Conservation (phyloP, 202 grass and related monocot species). For the Cymbopogon flexuosus region DNA sequence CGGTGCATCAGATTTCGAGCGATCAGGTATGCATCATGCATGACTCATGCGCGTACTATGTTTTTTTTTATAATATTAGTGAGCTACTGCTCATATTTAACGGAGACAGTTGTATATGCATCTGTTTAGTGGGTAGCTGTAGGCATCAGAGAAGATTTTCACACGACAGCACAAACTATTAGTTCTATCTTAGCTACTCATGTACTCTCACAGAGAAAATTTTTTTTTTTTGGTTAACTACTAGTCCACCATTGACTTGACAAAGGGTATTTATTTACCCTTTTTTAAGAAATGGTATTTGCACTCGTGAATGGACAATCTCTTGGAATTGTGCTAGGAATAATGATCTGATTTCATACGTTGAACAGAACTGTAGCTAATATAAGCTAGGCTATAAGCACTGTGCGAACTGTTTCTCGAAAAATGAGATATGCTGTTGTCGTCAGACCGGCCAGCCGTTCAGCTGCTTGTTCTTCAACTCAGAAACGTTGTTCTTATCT, state of each 20-base stretch:
- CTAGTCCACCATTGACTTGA: neutral
- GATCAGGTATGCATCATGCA: conserved; percentile 24
- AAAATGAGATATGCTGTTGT: neutral
- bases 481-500: neutral
- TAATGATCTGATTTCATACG: neutral
- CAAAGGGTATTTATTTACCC: too few species aligned
- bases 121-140: conserved; percentile 32
- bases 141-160: conserved; percentile 27
- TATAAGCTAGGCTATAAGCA: too few species aligned
- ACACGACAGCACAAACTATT: neutral
- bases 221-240: neutral
- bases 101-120: conserved; percentile 7
- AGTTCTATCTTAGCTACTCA: neutral
- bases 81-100: neutral
- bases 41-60: neutral
- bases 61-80: neutral
- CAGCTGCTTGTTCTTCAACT: neutral
- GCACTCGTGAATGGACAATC: neutral
- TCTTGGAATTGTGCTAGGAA: neutral
- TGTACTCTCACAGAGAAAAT: neutral
- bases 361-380: neutral
- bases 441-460: neutral
- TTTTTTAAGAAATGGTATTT: neutral
- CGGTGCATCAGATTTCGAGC: neutral
- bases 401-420: neutral